Evolutionary conservation across 768 basidiomycete genomes (phyloP), one percentile per base, ranked within the genome.

Genomic region (Hortiboletus campestris): DNA sequence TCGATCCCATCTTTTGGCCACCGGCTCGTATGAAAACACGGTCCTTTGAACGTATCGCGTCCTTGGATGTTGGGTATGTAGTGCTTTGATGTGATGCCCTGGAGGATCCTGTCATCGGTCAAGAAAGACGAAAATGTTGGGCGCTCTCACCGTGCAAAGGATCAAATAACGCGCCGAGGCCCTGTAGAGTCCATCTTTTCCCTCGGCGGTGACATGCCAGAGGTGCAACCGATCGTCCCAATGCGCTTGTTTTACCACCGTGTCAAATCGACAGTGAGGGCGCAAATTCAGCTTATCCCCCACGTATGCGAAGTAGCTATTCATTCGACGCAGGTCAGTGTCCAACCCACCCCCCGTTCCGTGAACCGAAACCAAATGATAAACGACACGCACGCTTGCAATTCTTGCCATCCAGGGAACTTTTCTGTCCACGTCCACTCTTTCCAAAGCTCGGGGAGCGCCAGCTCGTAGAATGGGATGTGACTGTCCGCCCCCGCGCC

Each of bases 371-470:
- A 10, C 12, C 12, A 34, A 32, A 34, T 5, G 25, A 34, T 4
- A 28, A n/a, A 14, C 9, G 6, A 22, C 11, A 52, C 55, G 16
- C 31, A 61, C 59, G 51, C 44, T 51, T 61, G 59, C 3, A 62
- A 4, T 11, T 61, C 61, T 11, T 51, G 5, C 45, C 52, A n/a
- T 3, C 46, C 39, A 0, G 60, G 61, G 14, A 38, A 54, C 13
- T 58, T 62, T 14, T 62, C 61, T 14, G 55, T 42, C 59, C 61
- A 62, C 2, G 49, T 42, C 61, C 61, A 62, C 2, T 53, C 60
- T 28, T 43, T 34, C 61, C 61, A 62, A 17, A 62, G 31, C 5
- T 58, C 56, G 1, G 60, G 60, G 1, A 58, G 5, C 16, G 43
- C 19, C 1, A 58, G 11, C 40, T 62, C 56, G 35, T 62, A 62